Conservation (phyloP, 352 stramenopile species). For the Phytopythium vexans region DNA sequence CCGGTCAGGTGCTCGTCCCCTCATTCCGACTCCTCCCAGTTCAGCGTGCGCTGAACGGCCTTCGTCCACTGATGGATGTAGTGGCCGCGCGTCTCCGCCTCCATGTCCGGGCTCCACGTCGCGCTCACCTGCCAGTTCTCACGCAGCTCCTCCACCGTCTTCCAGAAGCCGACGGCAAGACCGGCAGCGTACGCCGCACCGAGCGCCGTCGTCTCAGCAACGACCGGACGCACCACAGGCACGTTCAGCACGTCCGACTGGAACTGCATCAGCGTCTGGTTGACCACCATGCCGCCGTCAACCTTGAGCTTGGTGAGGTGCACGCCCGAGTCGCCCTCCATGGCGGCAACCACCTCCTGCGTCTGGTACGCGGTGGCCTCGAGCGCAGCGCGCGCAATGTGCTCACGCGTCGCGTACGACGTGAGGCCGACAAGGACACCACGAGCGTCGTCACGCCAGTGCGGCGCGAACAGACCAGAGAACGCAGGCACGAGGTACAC, state of each 20-base stretch:
- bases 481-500: conserved; percentile 99
- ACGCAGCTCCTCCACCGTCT: conserved; percentile 80
- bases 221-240: conserved; percentile 90
- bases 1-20: conserved; percentile 1
- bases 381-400: conserved; percentile 95
- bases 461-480: conserved; percentile 95
- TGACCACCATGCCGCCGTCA: conserved; percentile 97
- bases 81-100: conserved; percentile 41
- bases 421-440: conserved; percentile 97
- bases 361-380: conserved; percentile 97
- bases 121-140: conserved; percentile 77
- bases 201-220: conserved; percentile 97
- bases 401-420: conserved; percentile 92
- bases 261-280: conserved; percentile 98
- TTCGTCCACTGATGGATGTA: conserved; percentile 80
- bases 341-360: conserved; percentile 92
- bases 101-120: conserved; percentile 77
- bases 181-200: conserved; percentile 97
- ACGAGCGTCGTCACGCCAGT: conserved; percentile 96
- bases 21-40: conserved; percentile 71
- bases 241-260: conserved; percentile 96
- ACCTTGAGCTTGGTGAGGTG: conserved; percentile 92
- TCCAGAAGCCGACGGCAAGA: conserved; percentile 96
- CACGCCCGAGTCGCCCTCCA: conserved; percentile 91
- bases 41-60: conserved; percentile 78